A percentile compares a stretch with the other conserved stretches of the same genome.
phyloP scores from a whole-genome alignment of 495 filamentous ascomycete genomes.

The Stereocaulon alpinum region DNA sequence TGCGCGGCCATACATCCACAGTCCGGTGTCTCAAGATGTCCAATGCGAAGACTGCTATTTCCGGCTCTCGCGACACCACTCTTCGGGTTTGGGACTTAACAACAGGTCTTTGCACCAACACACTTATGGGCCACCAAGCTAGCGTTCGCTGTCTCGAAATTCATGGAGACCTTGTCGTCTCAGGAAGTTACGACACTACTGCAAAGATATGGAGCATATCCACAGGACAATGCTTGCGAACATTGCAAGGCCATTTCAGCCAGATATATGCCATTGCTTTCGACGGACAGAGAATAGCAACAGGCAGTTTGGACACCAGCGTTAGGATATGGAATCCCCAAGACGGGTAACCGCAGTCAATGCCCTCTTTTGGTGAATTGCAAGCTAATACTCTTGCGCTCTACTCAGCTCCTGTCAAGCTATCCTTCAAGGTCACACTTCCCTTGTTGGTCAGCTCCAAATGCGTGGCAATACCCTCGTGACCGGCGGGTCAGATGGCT shows the following conservation, averaged over 20 bases:
- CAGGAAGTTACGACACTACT: slow-evolving; percentile 93
- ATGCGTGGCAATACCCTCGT: slow-evolving; percentile 90
- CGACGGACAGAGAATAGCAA: slow-evolving; percentile 87
- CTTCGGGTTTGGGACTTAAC: slow-evolving; percentile 89
- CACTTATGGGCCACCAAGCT: slow-evolving; percentile 92
- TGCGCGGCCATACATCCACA: slow-evolving; percentile 91
- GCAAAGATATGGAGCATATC: slow-evolving; percentile 96
- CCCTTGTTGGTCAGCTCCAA: slow-evolving; percentile 92
- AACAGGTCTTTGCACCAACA: slow-evolving; percentile 75
- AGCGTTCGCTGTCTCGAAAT: slow-evolving; percentile 94
- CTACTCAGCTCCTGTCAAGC: slow-evolving; percentile 60
- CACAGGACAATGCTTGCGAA: slow-evolving; percentile 80
- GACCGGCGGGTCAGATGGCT: slow-evolving; percentile 91
- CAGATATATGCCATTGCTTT: slow-evolving; percentile 99
- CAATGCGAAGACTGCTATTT: slow-evolving; percentile 83
- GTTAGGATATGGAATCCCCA: slow-evolving; percentile 94
- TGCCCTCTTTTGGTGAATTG: not conserved
- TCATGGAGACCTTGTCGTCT: slow-evolving; percentile 89
- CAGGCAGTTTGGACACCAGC: slow-evolving; percentile 91
- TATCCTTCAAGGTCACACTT: slow-evolving; percentile 95
- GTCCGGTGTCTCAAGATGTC: slow-evolving; percentile 98
- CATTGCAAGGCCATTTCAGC: slow-evolving; percentile 90
- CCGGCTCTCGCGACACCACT: slow-evolving; percentile 89
- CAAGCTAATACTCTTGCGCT: not conserved
- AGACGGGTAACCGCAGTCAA: slow-evolving; percentile 53